Evolutionary conservation across 129 eudicot genomes (phyloP).

Genomic region (Escallonia herrerae): DNA sequence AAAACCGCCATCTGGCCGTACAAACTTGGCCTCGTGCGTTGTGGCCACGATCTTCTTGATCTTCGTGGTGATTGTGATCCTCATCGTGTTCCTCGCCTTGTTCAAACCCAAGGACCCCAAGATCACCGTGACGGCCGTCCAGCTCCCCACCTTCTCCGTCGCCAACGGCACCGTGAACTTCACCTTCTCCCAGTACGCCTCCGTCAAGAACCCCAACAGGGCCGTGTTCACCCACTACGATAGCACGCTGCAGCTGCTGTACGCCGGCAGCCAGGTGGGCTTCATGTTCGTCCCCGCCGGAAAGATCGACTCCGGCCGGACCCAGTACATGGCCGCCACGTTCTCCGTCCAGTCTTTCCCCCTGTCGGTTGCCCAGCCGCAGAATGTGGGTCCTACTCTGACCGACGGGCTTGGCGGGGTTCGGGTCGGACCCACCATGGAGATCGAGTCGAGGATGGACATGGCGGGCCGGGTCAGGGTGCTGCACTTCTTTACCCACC

Average conservation of each 20-base stretch:
- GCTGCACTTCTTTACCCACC: slow-evolving; percentile 51
- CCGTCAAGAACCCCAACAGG: slow-evolving; percentile 76
- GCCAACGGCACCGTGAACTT: slow-evolving; percentile 60
- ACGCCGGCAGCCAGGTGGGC: slow-evolving; percentile 53
- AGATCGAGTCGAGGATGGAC: slow-evolving; percentile 56
- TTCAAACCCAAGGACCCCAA: slow-evolving; percentile 62
- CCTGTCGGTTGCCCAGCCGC: slow-evolving; percentile 21
- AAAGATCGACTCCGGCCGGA: slow-evolving; percentile 49
- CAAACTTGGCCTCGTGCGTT: slow-evolving; percentile 74
- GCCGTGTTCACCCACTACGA: slow-evolving; percentile 76
- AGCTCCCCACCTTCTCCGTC: slow-evolving; percentile 70
- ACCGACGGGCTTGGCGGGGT: slow-evolving; percentile 38
- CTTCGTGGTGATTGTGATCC: slow-evolving; percentile 40
- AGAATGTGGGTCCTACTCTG: slow-evolving; percentile 15
- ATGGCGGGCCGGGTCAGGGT: slow-evolving; percentile 77
- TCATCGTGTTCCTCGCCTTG: slow-evolving; percentile 62
- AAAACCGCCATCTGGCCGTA: slow-evolving; percentile 50
- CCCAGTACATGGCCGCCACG: slow-evolving; percentile 62
- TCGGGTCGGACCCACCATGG: slow-evolving; percentile 52
- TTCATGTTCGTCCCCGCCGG: slow-evolving; percentile 88
- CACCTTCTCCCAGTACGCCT: slow-evolving; percentile 77
- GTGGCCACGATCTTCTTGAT: slow-evolving; percentile 63
- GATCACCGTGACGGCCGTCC: slow-evolving; percentile 57
- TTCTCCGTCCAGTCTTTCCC: slow-evolving; percentile 59
- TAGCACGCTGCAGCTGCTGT: slow-evolving; percentile 65